Conservation (phyloP, 352 stramenopile species). For the Phytophthora sansomeana region DNA sequence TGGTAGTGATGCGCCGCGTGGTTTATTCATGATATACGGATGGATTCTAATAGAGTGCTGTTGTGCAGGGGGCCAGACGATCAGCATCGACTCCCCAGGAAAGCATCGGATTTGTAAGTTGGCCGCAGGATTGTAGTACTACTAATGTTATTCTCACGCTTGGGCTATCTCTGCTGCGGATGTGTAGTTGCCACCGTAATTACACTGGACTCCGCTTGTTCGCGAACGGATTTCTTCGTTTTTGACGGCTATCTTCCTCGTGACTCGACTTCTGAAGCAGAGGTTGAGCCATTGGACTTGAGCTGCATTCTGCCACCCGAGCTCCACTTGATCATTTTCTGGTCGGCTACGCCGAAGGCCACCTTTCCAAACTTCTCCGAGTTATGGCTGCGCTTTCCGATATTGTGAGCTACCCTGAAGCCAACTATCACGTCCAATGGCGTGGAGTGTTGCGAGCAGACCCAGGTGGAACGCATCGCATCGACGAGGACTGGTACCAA, state of each 20-base stretch:
- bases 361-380: constrained; percentile 17
- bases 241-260: constrained; percentile 31
- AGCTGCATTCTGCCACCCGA: constrained; percentile 19
- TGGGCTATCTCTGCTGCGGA: neutral
- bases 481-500: constrained; percentile 38
- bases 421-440: constrained; percentile 26
- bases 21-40: neutral
- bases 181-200: constrained; percentile 20
- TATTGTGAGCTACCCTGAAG: constrained; percentile 28
- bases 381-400: constrained; percentile 32
- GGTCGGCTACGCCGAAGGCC: constrained; percentile 24
- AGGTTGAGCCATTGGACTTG: constrained; percentile 2
- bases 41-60: neutral
- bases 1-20: constrained; percentile 7
- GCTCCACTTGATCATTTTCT: constrained; percentile 36
- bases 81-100: constrained; percentile 33
- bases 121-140: neutral
- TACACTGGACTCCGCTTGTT: constrained; percentile 20
- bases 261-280: neutral
- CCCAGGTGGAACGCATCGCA: constrained; percentile 7
- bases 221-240: constrained; percentile 39
- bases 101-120: constrained; percentile 42
- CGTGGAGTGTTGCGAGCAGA: constrained; percentile 20
- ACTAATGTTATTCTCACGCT: no score
- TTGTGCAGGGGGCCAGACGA: constrained; percentile 26